Conservation (phyloP, 306 rosid genomes). For the Vachellia pachyceras region DNA sequence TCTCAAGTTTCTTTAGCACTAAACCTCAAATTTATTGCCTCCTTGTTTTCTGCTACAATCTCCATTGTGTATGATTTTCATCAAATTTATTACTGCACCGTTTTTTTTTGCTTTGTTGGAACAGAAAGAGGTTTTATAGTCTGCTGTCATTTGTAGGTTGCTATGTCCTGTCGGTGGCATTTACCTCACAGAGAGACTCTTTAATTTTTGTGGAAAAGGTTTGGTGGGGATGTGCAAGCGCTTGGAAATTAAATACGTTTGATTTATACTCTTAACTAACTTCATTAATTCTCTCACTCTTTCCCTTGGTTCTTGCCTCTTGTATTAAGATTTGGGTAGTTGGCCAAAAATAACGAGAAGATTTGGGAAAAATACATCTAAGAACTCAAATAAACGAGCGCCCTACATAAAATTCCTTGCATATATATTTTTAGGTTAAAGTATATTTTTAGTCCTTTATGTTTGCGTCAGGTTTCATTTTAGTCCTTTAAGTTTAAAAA, state of each 20-base stretch:
- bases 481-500: no score
- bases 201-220: slow-evolving; percentile 18
- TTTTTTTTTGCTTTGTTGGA: slow-evolving; percentile 44
- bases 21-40: slow-evolving; percentile 35
- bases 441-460: no score
- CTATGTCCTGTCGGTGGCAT: slow-evolving; percentile 45
- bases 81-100: slow-evolving; percentile 43
- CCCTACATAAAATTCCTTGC: no score
- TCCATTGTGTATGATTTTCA: slow-evolving; percentile 23
- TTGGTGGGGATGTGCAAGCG: slow-evolving; percentile 1
- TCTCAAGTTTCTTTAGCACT: slow-evolving; percentile 43
- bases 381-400: no score
- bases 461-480: no score
- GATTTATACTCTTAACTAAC: slow-evolving; percentile 23
- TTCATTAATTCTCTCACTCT: slow-evolving; percentile 19
- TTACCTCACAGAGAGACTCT: not conserved
- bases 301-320: not conserved
- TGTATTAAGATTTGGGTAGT: not conserved
- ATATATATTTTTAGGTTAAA: no score
- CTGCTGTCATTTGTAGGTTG: slow-evolving; percentile 50
- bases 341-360: not conserved
- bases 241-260: slow-evolving; percentile 16
- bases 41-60: slow-evolving; percentile 11
- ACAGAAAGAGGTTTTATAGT: slow-evolving; percentile 37
- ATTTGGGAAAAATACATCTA: not conserved